Evolutionary conservation across 345 rosid genomes (phyloP).

Genomic region (Luvunga scandens): DNA sequence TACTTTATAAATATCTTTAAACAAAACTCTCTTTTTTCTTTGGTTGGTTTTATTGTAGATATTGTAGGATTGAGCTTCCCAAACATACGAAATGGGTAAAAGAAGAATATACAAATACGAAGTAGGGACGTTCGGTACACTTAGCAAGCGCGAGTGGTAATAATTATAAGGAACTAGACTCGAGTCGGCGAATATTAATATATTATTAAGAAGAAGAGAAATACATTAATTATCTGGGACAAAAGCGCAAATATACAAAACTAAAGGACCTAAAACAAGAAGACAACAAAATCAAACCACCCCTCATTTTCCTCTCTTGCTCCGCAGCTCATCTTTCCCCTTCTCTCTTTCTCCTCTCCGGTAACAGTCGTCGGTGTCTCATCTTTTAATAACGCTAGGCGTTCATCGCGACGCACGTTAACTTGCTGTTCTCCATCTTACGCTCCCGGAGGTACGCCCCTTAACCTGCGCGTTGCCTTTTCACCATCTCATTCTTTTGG

Average conservation of each 20-base stretch:
- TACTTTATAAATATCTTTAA: too few species aligned
- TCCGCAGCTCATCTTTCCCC: not conserved
- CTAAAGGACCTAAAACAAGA: not conserved
- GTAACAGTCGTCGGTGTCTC: not conserved
- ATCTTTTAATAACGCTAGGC: not conserved
- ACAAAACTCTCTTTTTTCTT: too few species aligned
- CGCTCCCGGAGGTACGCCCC: conserved; percentile 23
- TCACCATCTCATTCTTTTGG: not conserved
- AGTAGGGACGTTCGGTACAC: too few species aligned
- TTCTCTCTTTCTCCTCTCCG: not conserved
- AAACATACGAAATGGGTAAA: too few species aligned
- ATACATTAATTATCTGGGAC: not conserved
- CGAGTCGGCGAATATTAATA: too few species aligned
- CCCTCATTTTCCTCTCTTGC: not conserved
- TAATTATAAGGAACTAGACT: too few species aligned
- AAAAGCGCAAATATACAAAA: not conserved
- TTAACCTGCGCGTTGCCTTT: not conserved
- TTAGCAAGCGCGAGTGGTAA: too few species aligned
- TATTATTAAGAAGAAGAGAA: not conserved
- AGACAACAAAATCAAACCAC: not conserved
- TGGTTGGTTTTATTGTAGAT: too few species aligned
- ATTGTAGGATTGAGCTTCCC: too few species aligned
- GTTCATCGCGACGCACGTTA: conserved; percentile 17
- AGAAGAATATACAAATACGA: too few species aligned
- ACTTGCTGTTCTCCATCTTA: not conserved